A percentile compares a stretch with the other conserved stretches of the same genome.
These are phyloP conservation scores for Macrophomina phaseolina DNA, from an alignment of 2,329 filamentous ascomycete species.

Conservation along the genomic window DNA sequence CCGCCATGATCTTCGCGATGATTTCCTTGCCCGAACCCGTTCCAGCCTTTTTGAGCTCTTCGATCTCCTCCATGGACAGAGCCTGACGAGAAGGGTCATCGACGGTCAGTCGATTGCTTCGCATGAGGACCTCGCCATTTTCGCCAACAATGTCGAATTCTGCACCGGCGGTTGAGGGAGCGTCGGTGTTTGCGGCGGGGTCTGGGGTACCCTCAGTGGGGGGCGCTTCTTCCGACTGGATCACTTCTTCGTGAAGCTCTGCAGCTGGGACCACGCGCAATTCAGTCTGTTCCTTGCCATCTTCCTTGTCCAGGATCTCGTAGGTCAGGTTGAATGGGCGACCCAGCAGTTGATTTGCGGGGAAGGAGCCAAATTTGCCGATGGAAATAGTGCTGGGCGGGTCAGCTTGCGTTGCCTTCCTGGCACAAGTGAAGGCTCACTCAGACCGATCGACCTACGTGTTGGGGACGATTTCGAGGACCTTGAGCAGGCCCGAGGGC, in stretches of 20 bases:
- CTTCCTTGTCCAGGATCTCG: constrained; percentile 76
- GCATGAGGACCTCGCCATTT: constrained; percentile 58
- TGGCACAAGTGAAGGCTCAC: constrained; percentile 30
- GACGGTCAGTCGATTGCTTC: constrained; percentile 67
- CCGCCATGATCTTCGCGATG: constrained; percentile 89
- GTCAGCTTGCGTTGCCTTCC: not conserved
- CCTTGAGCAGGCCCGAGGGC: constrained; percentile 63
- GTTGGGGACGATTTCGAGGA: constrained; percentile 66
- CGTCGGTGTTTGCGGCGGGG: constrained; percentile 49
- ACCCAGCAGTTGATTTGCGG: constrained; percentile 86
- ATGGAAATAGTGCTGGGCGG: constrained; percentile 76
- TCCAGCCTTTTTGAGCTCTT: constrained; percentile 73
- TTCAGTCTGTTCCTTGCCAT: constrained; percentile 67
- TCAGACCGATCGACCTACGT: constrained; percentile 60
- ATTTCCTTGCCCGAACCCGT: constrained; percentile 84
- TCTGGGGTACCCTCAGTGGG: constrained; percentile 34
- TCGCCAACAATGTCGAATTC: constrained; percentile 55
- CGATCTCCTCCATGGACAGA: constrained; percentile 73
- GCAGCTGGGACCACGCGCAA: constrained; percentile 79
- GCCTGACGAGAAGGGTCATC: constrained; percentile 74
- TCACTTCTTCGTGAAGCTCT: constrained; percentile 80
- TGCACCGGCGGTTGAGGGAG: constrained; percentile 36
- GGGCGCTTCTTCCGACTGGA: constrained; percentile 59
- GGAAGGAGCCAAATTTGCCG: constrained; percentile 91
- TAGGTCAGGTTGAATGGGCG: constrained; percentile 91